Base-by-base conservation (phyloP, 225 moss, liverwort and hornwort species). In the Sphagnum contortum region DNA sequence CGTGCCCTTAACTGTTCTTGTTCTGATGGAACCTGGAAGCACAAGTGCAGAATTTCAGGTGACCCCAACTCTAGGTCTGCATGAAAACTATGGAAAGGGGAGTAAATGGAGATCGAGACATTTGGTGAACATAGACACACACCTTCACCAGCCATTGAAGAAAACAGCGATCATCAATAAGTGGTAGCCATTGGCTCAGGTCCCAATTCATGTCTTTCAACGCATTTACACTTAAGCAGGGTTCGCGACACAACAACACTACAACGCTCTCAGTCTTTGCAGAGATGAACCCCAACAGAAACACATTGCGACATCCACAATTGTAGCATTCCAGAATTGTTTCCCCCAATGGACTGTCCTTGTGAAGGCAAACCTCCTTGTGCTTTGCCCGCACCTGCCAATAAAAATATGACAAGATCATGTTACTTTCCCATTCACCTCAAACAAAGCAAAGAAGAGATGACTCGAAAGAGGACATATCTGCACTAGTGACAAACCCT, bases 161-260 rank as follows among this genome's bases (percentile, higher is more conserved):
- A 50, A 87, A 87, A 71, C 86, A 87, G 59, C 86, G 82, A 66
- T 87, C 86, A 57, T 80, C 86, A 55, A 87, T 87, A 50, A 87
- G 80, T 44, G 86, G 86, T 66, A 82, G 60, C 86, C 86, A 87
- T 14, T 79, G 79, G 72, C 72, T 74, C 50, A 86, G 65, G 65
- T 86, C 85, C 85, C 85, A 86, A 68, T 86, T 81, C 85, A 87
- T 87, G 66, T 87, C 86, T 68, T 87, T 87, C 68, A 87, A 64
- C 47, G 82, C 86, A 61, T 87, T 80, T 52, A 82, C 86, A 50
- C 82, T 82, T 70, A 87, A 72, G 69, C 80, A 87, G 4, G 86
- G 82, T 63, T 87, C 86, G 53, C 86, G 82, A 67, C 86, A 87
- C 53, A 87, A 65, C 48, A 87, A 65, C 52, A 87, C 82, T 14